These are phyloP conservation scores for Lomentospora prolificans DNA, from an alignment of 2,329 filamentous ascomycete species.

Conservation along the genomic window DNA sequence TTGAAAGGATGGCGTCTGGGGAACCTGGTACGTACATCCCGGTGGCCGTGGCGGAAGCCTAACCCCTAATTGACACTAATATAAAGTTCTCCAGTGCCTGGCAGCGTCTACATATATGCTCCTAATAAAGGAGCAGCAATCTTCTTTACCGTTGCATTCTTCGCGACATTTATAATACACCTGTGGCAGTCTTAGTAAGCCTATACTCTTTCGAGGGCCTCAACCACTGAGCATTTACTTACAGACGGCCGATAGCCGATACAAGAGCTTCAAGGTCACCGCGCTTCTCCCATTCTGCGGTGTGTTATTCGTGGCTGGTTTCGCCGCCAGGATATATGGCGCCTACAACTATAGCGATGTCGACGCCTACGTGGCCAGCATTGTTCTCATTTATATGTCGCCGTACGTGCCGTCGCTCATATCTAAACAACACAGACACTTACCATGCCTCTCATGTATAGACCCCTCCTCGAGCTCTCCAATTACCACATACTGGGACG, in stretches of 20 bases:
- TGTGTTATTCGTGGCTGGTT: slow-evolving; percentile 41
- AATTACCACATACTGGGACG: slow-evolving; percentile 57
- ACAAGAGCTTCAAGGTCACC: slow-evolving; percentile 41
- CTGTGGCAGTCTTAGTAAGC: slow-evolving; percentile 37
- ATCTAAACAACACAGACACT: neutral
- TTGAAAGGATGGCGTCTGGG: too few species aligned
- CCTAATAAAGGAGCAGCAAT: slow-evolving; percentile 37
- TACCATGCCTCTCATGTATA: slow-evolving; percentile 14
- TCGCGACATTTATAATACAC: slow-evolving; percentile 27
- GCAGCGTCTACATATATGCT: slow-evolving; percentile 35
- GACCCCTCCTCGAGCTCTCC: slow-evolving; percentile 50
- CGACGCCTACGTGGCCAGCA: slow-evolving; percentile 25
- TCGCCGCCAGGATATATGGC: slow-evolving; percentile 41
- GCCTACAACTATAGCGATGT: slow-evolving; percentile 35
- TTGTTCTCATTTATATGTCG: slow-evolving; percentile 24
- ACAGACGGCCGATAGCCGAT: slow-evolving; percentile 26
- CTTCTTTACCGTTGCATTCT: slow-evolving; percentile 34
- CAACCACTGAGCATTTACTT: neutral
- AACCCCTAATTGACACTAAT: too few species aligned
- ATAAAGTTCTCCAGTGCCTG: too few species aligned
- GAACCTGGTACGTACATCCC: too few species aligned
- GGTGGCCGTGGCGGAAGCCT: too few species aligned
- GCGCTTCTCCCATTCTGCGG: slow-evolving; percentile 40
- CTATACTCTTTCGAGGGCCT: neutral
- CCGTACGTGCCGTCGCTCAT: slow-evolving; percentile 22